These are phyloP conservation scores for Diplodia sapinea DNA, from an alignment of 2,329 filamentous ascomycete genomes.

Conservation along the genomic window DNA sequence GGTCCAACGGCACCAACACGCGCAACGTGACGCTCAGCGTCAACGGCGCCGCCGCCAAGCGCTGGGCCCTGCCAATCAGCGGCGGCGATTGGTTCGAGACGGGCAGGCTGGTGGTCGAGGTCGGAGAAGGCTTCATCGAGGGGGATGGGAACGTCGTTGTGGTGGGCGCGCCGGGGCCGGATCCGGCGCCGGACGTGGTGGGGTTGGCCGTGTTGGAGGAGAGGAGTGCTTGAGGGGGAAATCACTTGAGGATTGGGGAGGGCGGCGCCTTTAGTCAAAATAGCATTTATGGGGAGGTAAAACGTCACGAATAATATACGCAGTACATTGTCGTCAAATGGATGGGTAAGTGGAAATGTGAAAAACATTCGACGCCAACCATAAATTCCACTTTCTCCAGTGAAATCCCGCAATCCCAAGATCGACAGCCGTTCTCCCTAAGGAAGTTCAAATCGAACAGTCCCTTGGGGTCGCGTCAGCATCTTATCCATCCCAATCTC, in stretches of 20 bases:
- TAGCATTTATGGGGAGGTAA: no score
- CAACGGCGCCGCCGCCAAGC: slow-evolving; percentile 45
- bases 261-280: no score
- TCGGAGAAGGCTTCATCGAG: slow-evolving; percentile 38
- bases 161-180: slow-evolving; percentile 35
- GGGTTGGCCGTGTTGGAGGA: slow-evolving; percentile 36
- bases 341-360: no score
- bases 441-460: neutral
- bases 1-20: slow-evolving; percentile 44
- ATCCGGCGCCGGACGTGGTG: slow-evolving; percentile 40
- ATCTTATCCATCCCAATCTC: neutral
- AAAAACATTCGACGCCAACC: no score
- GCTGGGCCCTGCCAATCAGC: slow-evolving; percentile 49
- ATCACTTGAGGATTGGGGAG: no score
- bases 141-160: slow-evolving; percentile 38
- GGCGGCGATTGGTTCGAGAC: slow-evolving; percentile 49
- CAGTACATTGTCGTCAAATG: no score
- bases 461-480: neutral
- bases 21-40: slow-evolving; percentile 48
- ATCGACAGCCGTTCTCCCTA: neutral
- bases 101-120: slow-evolving; percentile 36
- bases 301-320: no score
- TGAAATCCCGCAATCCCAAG: neutral
- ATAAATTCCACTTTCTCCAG: no score
- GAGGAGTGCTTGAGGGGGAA: neutral